A percentile compares a stretch with the other conserved stretches of the same genome.
Conservation (phyloP, 495 filamentous ascomycete genomes). For the Tuber calosporum region DNA sequence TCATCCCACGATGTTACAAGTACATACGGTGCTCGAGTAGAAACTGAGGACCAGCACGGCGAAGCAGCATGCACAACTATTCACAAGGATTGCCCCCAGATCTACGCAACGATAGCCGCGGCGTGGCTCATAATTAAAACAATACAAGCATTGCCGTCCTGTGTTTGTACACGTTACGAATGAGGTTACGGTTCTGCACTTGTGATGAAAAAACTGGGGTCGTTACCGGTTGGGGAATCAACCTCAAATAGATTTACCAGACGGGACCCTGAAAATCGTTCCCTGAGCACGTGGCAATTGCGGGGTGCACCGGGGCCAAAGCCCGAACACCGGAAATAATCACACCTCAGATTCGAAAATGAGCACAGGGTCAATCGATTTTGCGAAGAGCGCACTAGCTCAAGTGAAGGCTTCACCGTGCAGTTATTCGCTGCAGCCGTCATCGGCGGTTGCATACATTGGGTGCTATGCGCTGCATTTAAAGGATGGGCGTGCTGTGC, state of each 20-base stretch:
- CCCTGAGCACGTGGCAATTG: not conserved
- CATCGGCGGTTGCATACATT: not conserved
- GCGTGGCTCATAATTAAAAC: not conserved
- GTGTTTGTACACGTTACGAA: not conserved
- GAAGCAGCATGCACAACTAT: not conserved
- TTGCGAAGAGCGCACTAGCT: not conserved
- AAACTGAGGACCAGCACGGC: not conserved
- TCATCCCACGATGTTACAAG: too few species aligned
- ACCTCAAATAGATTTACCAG: not conserved
- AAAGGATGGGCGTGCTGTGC: not conserved
- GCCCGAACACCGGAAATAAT: not conserved
- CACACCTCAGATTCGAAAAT: not conserved
- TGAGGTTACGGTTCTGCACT: not conserved
- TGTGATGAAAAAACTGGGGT: not conserved
- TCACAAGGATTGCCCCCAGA: not conserved
- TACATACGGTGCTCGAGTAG: too few species aligned
- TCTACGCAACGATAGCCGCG: not conserved
- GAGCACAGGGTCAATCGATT: not conserved
- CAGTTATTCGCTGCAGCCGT: not conserved
- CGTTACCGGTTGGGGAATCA: not conserved
- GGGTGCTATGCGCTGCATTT: not conserved
- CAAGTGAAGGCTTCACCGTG: not conserved
- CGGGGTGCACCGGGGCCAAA: not conserved
- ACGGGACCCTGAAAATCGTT: not conserved
- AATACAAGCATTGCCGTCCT: not conserved